A percentile compares a stretch with the other conserved stretches of the same genome.
phyloP scores from a whole-genome alignment of 768 basidiomycete genomes.

The Leccinum broughii region DNA sequence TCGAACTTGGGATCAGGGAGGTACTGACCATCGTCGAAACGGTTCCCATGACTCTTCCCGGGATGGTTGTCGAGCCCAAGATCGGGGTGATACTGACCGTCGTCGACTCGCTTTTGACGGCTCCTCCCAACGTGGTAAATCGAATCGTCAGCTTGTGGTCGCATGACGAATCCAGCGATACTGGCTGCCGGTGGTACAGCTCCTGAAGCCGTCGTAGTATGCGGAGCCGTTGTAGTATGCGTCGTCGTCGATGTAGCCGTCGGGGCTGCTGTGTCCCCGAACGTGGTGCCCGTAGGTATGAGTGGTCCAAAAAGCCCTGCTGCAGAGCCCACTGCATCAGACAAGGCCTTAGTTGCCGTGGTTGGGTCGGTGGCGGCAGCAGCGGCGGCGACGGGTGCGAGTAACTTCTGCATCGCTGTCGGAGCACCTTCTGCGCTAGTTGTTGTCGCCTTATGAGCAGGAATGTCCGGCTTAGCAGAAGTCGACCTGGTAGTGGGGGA shows the following conservation, averaged over 20 bases:
- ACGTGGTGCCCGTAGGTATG: background rate
- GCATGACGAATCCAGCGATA: background rate
- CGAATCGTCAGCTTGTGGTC: background rate
- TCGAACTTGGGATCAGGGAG: slow-evolving; percentile 10
- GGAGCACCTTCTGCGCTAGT: background rate
- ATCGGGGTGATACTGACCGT: slow-evolving; percentile 12
- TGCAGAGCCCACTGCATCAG: background rate
- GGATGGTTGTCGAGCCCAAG: slow-evolving; percentile 7
- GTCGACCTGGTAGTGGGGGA: background rate
- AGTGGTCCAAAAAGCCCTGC: background rate
- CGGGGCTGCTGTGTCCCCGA: background rate
- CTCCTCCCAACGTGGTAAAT: background rate
- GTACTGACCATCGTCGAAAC: slow-evolving; percentile 17
- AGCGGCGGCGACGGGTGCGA: background rate
- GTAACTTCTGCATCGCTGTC: background rate
- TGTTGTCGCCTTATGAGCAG: slow-evolving; percentile 1
- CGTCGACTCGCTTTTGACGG: slow-evolving; percentile 8
- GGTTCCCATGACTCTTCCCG: background rate
- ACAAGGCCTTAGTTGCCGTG: background rate
- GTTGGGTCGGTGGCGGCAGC: background rate
- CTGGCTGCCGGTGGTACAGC: background rate
- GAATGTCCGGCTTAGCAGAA: background rate
- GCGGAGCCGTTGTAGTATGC: background rate
- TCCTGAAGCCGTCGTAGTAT: background rate
- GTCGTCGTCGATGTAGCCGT: background rate